Percentiles rank a stretch among this genome's conserved stretches.
phyloP scores from a whole-genome alignment of 139 green algal species.

The Chloropicon primus region DNA sequence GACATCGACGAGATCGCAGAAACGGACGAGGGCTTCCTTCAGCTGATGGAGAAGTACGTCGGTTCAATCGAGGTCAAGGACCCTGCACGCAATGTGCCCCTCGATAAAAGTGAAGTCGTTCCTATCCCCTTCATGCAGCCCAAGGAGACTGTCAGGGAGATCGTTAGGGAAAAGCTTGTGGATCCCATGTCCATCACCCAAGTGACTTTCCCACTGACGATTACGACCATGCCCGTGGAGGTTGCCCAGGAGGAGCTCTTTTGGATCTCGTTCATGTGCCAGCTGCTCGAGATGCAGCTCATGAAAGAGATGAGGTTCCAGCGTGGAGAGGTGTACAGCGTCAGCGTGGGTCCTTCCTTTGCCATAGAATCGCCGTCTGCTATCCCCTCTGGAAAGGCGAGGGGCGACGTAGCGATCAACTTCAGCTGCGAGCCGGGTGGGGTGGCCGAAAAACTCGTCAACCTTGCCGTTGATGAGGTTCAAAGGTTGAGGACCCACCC shows the following conservation, averaged over 20 bases:
- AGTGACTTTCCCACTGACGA: conserved; percentile 58
- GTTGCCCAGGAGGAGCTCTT: conserved; percentile 14
- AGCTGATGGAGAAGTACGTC: conserved; percentile 47
- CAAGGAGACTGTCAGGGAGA: conserved; percentile 37
- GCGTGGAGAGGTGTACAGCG: conserved; percentile 52
- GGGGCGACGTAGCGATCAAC: conserved; percentile 53
- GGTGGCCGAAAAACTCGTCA: conserved; percentile 10
- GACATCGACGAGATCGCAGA: conserved; percentile 24
- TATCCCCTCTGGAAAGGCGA: conserved; percentile 5
- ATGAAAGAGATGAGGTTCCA: conserved; percentile 61
- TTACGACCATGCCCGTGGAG: conserved; percentile 15
- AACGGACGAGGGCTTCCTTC: conserved; percentile 18
- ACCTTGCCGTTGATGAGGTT: conserved; percentile 17
- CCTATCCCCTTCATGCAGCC: conserved; percentile 58
- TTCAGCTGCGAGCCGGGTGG: conserved; percentile 67
- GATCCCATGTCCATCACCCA: conserved; percentile 41
- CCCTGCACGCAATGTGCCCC: neutral
- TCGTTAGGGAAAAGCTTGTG: conserved; percentile 56
- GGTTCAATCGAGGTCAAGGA: conserved; percentile 31
- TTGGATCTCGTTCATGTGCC: conserved; percentile 22
- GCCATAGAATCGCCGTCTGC: conserved; percentile 8
- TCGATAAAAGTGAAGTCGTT: conserved; percentile 22
- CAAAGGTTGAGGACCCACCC: conserved; percentile 30
- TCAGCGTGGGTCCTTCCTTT: conserved; percentile 42
- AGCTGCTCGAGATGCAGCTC: conserved; percentile 60